Conservation (phyloP, 768 basidiomycete species). For the Kwoniella botswanensis region DNA sequence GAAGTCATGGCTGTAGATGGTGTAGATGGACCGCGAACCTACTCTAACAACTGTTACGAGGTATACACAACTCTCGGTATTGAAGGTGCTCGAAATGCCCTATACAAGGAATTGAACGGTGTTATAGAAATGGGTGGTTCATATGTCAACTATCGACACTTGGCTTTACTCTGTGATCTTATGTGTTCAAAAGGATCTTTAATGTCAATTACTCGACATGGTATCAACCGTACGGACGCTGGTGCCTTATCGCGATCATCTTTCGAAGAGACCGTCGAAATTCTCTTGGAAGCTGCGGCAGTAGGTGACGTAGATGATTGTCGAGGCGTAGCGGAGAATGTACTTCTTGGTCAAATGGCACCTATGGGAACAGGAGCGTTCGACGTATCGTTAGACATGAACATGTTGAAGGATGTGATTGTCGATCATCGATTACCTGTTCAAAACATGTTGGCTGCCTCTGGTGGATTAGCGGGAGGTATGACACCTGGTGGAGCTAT, state of each 20-base stretch:
- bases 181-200: slow-evolving; percentile 95
- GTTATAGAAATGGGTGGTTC: slow-evolving; percentile 99
- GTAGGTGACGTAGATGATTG: slow-evolving; percentile 98
- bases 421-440: slow-evolving; percentile 82
- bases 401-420: slow-evolving; percentile 98
- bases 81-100: slow-evolving; percentile 91
- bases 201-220: slow-evolving; percentile 99
- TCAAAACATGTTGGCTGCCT: slow-evolving; percentile 54
- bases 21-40: slow-evolving; percentile 89
- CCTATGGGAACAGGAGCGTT: slow-evolving; percentile 98
- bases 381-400: slow-evolving; percentile 93
- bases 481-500: slow-evolving; percentile 63
- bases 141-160: slow-evolving; percentile 97
- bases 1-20: slow-evolving; percentile 94
- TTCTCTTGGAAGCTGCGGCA: slow-evolving; percentile 97
- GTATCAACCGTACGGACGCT: slow-evolving; percentile 98
- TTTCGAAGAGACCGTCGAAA: slow-evolving; percentile 99
- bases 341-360: slow-evolving; percentile 99
- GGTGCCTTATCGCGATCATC: slow-evolving; percentile 98
- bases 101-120: slow-evolving; percentile 88
- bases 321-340: slow-evolving; percentile 97
- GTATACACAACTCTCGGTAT: slow-evolving; percentile 93
- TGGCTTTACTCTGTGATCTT: slow-evolving; percentile 93
- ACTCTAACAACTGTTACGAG: slow-evolving; percentile 96
- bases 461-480: slow-evolving; percentile 45